These are phyloP conservation scores for Chrysoporthe deuterocubensis DNA, from an alignment of 2,329 filamentous ascomycete species.

Conservation along the genomic window DNA sequence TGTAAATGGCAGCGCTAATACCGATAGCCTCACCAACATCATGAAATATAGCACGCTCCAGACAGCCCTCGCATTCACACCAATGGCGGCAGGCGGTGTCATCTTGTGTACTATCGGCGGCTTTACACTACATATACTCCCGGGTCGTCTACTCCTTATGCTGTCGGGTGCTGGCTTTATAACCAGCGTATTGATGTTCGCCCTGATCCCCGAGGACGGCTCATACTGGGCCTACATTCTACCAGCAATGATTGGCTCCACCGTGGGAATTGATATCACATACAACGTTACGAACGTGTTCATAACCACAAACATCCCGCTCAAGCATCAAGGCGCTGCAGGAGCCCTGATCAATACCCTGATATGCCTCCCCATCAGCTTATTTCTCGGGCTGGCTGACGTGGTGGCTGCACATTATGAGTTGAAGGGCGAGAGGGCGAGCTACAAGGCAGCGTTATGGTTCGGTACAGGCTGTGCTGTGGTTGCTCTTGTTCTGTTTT, in stretches of 20 bases:
- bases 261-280: conserved; percentile 74
- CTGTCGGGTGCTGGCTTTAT: conserved; percentile 65
- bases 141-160: conserved; percentile 65
- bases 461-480: conserved; percentile 61
- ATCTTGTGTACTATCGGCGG: conserved; percentile 66
- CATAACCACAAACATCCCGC: conserved; percentile 73
- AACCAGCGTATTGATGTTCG: conserved; percentile 63
- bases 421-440: conserved; percentile 48
- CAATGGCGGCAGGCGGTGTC: conserved; percentile 70
- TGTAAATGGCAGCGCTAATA: conserved; percentile 50
- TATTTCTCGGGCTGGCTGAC: conserved; percentile 73
- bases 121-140: conserved; percentile 68
- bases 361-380: conserved; percentile 72
- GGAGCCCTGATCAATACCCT: conserved; percentile 73
- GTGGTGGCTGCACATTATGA: conserved; percentile 50
- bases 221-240: conserved; percentile 78
- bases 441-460: conserved; percentile 71
- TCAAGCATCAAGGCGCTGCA: conserved; percentile 69
- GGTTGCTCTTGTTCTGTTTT: conserved; percentile 55
- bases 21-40: conserved; percentile 61
- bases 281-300: conserved; percentile 79
- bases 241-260: conserved; percentile 69
- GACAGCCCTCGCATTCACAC: conserved; percentile 70
- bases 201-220: conserved; percentile 61
- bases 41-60: conserved; percentile 63